Base-by-base conservation (phyloP, 495 filamentous ascomycete species). In the Neurospora tetrasperma region DNA sequence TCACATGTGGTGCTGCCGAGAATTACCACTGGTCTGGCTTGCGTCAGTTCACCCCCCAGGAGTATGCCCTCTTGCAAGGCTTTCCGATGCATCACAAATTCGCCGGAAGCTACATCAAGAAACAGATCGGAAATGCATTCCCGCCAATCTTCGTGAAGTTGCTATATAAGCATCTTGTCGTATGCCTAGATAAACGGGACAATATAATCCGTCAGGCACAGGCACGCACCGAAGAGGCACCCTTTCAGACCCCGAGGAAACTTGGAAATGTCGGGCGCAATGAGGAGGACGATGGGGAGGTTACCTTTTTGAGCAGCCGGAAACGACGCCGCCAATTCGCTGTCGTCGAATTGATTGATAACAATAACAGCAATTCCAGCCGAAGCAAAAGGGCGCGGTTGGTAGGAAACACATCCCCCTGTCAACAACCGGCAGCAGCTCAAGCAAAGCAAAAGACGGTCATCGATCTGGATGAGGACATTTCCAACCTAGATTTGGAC, bases 61-160 rank as follows among this genome's bases (percentile, higher is more conserved):
- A 99, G 74, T 87, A 91, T 42, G 92, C 95, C 0, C 84, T 87
- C 12, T 77, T 98, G 3, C 92, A 96, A 73, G 89, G 89, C 0
- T 98, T 97, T 70, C 93, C 94, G 0, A 14, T 82, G 0, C 80
- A 83, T 3, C 91, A 93, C 80, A 78, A 82, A 3, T 97, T 97
- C 74, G 76, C 80, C 0, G 81, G 80, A 1, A 59, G 18, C 0
- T 73, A 79, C 7, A 82, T 89, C 3, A 88, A 87, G 72, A 90
- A 85, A 75, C 93, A 96, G 77, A 92, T 97, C 74, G 95, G 95
- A 0, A 98, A 98, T 78, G 93, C 94, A 0, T 93, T 96, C 8
- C 92, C 94, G 0, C 90, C 94, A 0, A 73, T 80, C 7, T 80
- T 93, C 0, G 90, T 90, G 0, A 81, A 85, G 48, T 83, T 85